Conservation (phyloP, 345 rosid species). For the Brassica cretica region DNA sequence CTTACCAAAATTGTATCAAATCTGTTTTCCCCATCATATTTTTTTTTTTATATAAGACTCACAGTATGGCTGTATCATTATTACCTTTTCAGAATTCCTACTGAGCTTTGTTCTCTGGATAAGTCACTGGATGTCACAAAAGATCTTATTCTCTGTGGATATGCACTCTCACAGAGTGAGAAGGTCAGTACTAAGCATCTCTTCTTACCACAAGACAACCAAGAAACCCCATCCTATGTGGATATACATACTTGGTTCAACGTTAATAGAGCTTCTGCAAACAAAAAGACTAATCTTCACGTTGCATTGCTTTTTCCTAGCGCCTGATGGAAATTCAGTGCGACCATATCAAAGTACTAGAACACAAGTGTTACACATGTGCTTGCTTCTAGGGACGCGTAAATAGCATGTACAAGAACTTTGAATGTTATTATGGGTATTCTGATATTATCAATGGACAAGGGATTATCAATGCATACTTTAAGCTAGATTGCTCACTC, state of each 20-base stretch:
- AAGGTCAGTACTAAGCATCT: slow-evolving; percentile 53
- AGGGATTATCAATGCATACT: not conserved
- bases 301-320: not conserved
- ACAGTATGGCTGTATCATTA: not conserved
- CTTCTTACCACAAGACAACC: not conserved
- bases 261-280: not conserved
- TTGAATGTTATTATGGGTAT: not conserved
- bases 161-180: slow-evolving; percentile 76
- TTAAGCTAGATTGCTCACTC: slow-evolving; percentile 1
- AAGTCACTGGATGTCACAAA: slow-evolving; percentile 37
- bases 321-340: not conserved
- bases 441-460: not conserved
- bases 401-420: not conserved
- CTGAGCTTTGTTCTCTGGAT: slow-evolving; percentile 28
- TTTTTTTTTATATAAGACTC: not conserved
- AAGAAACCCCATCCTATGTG: not conserved
- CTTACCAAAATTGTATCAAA: not conserved
- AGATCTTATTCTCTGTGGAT: slow-evolving; percentile 76
- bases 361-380: not conserved
- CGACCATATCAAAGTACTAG: not conserved
- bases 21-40: not conserved
- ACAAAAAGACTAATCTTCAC: not conserved
- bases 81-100: slow-evolving; percentile 3
- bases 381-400: not conserved
- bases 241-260: not conserved